Percentiles rank a stretch among this genome's conserved stretches.
Conservation (phyloP, 2,329 filamentous ascomycete genomes). For the Cladosporium velox region DNA sequence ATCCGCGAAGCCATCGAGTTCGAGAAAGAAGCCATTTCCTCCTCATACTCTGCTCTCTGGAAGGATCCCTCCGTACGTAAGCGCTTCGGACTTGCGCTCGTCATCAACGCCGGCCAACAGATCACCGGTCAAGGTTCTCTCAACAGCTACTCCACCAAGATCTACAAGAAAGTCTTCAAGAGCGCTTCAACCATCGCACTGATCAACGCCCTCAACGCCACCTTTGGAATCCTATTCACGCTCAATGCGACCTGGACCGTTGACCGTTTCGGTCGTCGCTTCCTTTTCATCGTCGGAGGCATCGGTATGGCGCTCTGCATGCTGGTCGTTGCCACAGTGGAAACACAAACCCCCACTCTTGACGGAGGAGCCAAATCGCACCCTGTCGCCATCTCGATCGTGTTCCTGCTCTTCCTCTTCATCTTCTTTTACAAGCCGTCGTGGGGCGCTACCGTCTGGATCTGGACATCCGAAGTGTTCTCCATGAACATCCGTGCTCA, state of each 20-base stretch:
- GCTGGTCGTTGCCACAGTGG: constrained; percentile 60
- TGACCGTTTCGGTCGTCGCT: constrained; percentile 55
- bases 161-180: constrained; percentile 71
- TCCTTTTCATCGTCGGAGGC: constrained; percentile 70
- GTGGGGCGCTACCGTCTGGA: constrained; percentile 71
- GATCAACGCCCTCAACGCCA: constrained; percentile 74
- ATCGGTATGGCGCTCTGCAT: constrained; percentile 30
- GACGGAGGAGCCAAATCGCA: constrained; percentile 56
- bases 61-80: constrained; percentile 69
- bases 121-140: constrained; percentile 72
- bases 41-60: constrained; percentile 66
- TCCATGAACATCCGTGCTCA: constrained; percentile 72
- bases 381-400: constrained; percentile 66
- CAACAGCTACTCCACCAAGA: constrained; percentile 72
- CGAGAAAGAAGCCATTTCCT: constrained; percentile 68
- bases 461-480: constrained; percentile 70
- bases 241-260: constrained; percentile 42
- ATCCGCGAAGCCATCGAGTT: constrained; percentile 71
- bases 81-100: constrained; percentile 64
- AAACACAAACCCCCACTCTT: constrained; percentile 59
- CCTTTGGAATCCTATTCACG: constrained; percentile 71
- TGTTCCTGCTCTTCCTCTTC: constrained; percentile 53
- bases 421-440: constrained; percentile 59
- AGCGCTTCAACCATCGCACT: constrained; percentile 62
- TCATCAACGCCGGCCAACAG: constrained; percentile 71